phyloP scores from a whole-genome alignment of 2,329 filamentous ascomycete genomes.

The Penicillium sp. region DNA sequence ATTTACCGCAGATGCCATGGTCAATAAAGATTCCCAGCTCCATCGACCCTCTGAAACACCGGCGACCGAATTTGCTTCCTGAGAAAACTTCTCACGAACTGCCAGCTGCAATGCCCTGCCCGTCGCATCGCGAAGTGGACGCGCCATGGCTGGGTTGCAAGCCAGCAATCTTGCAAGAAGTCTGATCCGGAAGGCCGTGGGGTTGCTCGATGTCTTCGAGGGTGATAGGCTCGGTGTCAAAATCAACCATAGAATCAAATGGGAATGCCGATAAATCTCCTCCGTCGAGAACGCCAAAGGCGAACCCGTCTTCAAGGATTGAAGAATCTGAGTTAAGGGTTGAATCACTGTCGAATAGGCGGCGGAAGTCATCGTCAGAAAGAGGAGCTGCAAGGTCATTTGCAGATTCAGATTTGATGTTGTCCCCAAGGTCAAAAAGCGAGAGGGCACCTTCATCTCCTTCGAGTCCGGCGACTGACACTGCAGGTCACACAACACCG shows the following conservation, averaged over 20 bases:
- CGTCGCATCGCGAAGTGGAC: slow-evolving; percentile 59
- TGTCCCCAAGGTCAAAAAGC: slow-evolving; percentile 45
- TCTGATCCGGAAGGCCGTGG: slow-evolving; percentile 55
- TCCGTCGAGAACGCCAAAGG: slow-evolving; percentile 68
- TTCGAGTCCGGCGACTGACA: slow-evolving; percentile 81
- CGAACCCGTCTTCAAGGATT: slow-evolving; percentile 76
- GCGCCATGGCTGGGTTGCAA: slow-evolving; percentile 60
- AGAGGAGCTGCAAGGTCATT: slow-evolving; percentile 67
- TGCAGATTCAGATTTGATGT: slow-evolving; percentile 56
- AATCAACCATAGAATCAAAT: slow-evolving; percentile 62
- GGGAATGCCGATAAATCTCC: slow-evolving; percentile 56
- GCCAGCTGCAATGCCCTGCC: slow-evolving; percentile 58
- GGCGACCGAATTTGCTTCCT: slow-evolving; percentile 39
- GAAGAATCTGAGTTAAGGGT: slow-evolving; percentile 74
- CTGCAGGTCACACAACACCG: slow-evolving; percentile 99
- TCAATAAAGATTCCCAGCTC: slow-evolving; percentile 53
- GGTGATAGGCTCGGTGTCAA: slow-evolving; percentile 55
- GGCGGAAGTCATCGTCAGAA: slow-evolving; percentile 70
- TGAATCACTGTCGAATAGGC: slow-evolving; percentile 65
- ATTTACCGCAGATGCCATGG: slow-evolving; percentile 52
- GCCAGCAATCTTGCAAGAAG: slow-evolving; percentile 56
- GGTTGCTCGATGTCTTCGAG: slow-evolving; percentile 50
- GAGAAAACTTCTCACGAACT: slow-evolving; percentile 48
- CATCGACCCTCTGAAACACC: slow-evolving; percentile 36
- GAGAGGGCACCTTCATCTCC: slow-evolving; percentile 54